Evolutionary conservation across 2,329 filamentous ascomycete genomes (phyloP), one percentile per base, ranked within the genome.

Genomic region (Hypoxylon rubiginosum): DNA sequence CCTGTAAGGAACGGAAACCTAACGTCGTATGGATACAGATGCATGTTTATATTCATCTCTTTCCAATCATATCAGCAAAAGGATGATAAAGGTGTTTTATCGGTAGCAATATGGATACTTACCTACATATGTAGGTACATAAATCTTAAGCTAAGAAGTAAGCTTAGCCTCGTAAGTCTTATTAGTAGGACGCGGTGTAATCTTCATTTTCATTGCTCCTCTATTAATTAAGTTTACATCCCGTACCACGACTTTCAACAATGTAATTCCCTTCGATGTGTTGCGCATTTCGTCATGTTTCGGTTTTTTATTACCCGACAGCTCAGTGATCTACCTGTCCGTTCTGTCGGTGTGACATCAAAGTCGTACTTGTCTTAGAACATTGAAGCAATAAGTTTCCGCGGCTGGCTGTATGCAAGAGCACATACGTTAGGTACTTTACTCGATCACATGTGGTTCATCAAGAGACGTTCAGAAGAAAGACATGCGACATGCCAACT

Each of bases 1-100:
- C 34, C 13, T 39, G 34, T 39, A 39, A 56, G 55, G 59, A 50
- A 53, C 36, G 55, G 55, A 53, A 45, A 46, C 48, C 24, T 59
- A 36, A 34, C 28, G 24, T 55, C 21, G 51, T 36, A 56, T 56
- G 50, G 13, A 60, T 64, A 32, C 57, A 41, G 48, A 49, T 30
- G 30, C 46, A 59, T 66, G 43, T 50, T 50, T 24, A 24, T 24
- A 24, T 24, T 24, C 21, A 24, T 24, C 21, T 24, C 21, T 4
- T 24, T 24, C 21, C 21, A 2, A 24, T 24, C 21, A 24, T 24
- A 24, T 24, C 21, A 24, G 21, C 21, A 2, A 24, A 24, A 24
- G 4, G 21, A 24, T 24, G 21, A 24, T 24, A 4, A 24, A 24
- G 21, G 21, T 24, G 9, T 19, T 54, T 43, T 10, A 30, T 39